Base-by-base conservation (phyloP, 2,329 filamentous ascomycete genomes). In the Ophiostoma sp. region DNA sequence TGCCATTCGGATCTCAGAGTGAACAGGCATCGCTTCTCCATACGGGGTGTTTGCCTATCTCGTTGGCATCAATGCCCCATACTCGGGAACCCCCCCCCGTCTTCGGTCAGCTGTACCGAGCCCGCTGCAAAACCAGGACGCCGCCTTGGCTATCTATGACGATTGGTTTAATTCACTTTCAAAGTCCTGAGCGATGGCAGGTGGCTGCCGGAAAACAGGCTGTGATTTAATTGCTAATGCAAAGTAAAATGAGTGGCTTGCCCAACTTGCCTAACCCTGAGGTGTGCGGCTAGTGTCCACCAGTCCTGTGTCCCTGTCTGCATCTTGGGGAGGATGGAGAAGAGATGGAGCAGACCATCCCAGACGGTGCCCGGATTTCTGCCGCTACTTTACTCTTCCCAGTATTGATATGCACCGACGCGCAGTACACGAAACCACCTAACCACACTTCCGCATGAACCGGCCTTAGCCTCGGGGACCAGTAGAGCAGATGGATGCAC, bases 311-410 rank as follows among this genome's bases (percentile, higher is more conserved):
- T 55, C 8, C 49, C 12, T 27, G 49, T 27, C 49, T 55, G 49
- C 49, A 55, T 6, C 27, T 55, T 27, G 27, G 27, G 27, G 27
- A 27, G 49, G 49, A 55, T 55, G 49, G 49, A 55, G 49, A 18
- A 52, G 47, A 52, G 47, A 52, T 52, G 47, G 47, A 52, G 47
- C 47, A 47, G 45, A 52, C 47, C n/a, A 18, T 6, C n/a, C 49
- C 49, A 9, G 49, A 18, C 27, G 27, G 6, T 52, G 49, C n/a
- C 49, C 44, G 42, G 42, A 55, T 27, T 55, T 5, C 45, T 47
- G 45, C 45, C 45, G 12, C 45, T 47, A 52, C 16, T 18, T 52
- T 5, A n/a, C 47, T 52, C 47, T 8, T 52, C 16, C 27, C 47
- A 18, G 47, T 52, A 52, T 52, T 9, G 47, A 52, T 52, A 1